Conservation (phyloP, 495 filamentous ascomycete genomes). For the Podospora fimiseda region DNA sequence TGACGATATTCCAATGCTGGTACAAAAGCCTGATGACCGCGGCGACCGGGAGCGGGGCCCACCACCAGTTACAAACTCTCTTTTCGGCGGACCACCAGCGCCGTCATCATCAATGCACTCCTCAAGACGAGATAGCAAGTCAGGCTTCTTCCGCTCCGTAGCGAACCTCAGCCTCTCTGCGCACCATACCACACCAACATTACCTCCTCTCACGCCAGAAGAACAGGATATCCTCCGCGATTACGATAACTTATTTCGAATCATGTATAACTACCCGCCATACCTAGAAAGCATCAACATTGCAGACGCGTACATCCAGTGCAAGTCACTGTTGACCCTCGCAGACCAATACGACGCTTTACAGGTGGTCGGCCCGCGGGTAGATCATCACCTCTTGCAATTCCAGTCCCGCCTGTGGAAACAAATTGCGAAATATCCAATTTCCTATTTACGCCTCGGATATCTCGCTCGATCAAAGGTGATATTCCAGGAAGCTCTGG, state of each 20-base stretch:
- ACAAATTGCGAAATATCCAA: constrained; percentile 90
- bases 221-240: constrained; percentile 71
- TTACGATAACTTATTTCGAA: constrained; percentile 88
- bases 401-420: constrained; percentile 87
- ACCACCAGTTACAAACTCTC: constrained; percentile 23
- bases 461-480: constrained; percentile 76
- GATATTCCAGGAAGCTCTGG: constrained; percentile 83
- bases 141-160: constrained; percentile 76
- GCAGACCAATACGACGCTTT: constrained; percentile 92
- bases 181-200: constrained; percentile 20
- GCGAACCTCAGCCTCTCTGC: constrained; percentile 61
- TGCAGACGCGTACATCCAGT: constrained; percentile 83
- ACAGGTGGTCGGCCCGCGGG: constrained; percentile 76
- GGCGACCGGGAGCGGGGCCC: constrained; percentile 2
- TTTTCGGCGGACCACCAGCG: constrained; percentile 33
- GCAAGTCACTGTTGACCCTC: constrained; percentile 75
- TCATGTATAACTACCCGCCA: constrained; percentile 88
- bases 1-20: constrained; percentile 80
- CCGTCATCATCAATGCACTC: constrained; percentile 23
- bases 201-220: constrained; percentile 40
- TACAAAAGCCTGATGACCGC: constrained; percentile 61
- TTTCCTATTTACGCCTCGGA: constrained; percentile 82
- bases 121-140: constrained; percentile 19
- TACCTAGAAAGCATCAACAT: constrained; percentile 76
- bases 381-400: constrained; percentile 86